These are phyloP conservation scores for Cryptococcus depauperatus DNA, from an alignment of 1,284 basidiomycete genomes.

Conservation along the genomic window DNA sequence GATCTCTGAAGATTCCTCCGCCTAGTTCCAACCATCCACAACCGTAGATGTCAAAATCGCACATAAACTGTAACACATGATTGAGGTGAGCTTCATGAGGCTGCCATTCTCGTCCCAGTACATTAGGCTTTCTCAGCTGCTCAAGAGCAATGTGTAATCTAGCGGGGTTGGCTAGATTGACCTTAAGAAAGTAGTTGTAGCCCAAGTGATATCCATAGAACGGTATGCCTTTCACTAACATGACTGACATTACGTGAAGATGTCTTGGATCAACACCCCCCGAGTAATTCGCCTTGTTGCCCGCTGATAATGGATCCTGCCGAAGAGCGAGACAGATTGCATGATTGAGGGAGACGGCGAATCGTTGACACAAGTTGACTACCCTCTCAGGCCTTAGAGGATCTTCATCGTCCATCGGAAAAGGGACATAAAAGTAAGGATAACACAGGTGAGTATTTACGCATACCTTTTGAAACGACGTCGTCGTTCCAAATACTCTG, in stretches of 20 bases:
- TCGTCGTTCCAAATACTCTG: conserved; percentile 78
- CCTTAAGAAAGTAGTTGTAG: conserved; percentile 82
- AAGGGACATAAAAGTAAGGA: conserved; percentile 53
- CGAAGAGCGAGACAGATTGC: conserved; percentile 42
- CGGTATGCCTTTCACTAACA: conserved; percentile 86
- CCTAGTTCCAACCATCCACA: conserved; percentile 75
- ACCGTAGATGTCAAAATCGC: conserved; percentile 90
- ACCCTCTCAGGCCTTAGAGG: conserved; percentile 43
- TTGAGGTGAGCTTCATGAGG: conserved; percentile 86
- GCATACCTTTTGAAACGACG: conserved; percentile 68
- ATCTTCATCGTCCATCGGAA: conserved; percentile 46
- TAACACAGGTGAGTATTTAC: conserved; percentile 74
- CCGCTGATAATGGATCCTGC: conserved; percentile 32
- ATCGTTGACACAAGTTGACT: conserved; percentile 38
- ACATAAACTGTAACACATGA: conserved; percentile 85
- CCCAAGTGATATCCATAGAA: conserved; percentile 92
- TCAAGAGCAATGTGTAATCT: conserved; percentile 61
- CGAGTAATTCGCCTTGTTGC: conserved; percentile 21
- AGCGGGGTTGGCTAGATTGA: conserved; percentile 66
- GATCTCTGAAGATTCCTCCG: conserved; percentile 49
- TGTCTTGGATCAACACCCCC: conserved; percentile 41
- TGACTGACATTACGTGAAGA: conserved; percentile 54
- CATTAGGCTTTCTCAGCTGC: conserved; percentile 67
- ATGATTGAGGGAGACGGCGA: conserved; percentile 42
- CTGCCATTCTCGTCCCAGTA: conserved; percentile 68